Conservation (phyloP, 2,329 filamentous ascomycete genomes). For the Tolypocladium guangdongense region DNA sequence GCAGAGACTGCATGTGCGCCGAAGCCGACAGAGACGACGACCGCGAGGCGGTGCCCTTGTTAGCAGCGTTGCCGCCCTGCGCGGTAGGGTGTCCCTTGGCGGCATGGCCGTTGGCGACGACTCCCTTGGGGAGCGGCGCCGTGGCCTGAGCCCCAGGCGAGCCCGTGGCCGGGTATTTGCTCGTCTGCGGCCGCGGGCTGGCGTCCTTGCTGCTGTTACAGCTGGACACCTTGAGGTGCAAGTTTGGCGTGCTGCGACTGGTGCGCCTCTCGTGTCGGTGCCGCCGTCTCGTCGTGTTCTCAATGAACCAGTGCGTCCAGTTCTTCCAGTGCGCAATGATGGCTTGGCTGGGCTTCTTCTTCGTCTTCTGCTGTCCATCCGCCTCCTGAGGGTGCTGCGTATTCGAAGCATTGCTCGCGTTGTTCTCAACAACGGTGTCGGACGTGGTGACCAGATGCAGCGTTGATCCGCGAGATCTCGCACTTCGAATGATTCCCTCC, state of each 20-base stretch:
- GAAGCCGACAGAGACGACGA: constrained; percentile 14
- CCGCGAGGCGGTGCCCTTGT: constrained; percentile 11
- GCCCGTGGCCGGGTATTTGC: constrained; percentile 38
- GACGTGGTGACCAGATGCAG: constrained; percentile 70
- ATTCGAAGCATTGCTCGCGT: constrained; percentile 8
- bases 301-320: constrained; percentile 53
- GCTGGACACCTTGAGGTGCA: constrained; percentile 38
- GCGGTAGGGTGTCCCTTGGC: constrained; percentile 15
- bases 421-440: constrained; percentile 31
- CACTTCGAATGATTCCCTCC: constrained; percentile 57
- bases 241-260: constrained; percentile 49
- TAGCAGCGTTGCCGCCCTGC: constrained; percentile 7
- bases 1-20: constrained; percentile 11
- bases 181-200: constrained; percentile 49
- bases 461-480: constrained; percentile 70
- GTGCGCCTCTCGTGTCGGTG: constrained; percentile 37
- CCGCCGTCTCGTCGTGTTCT: constrained; percentile 44
- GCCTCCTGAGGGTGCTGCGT: constrained; percentile 18
- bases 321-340: constrained; percentile 52
- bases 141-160: constrained; percentile 25
- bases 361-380: constrained; percentile 31
- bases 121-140: constrained; percentile 36
- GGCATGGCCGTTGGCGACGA: constrained; percentile 39
- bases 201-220: constrained; percentile 37
- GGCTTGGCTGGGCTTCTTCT: constrained; percentile 46